These are phyloP conservation scores for Amanita rubescens DNA, from an alignment of 768 basidiomycete genomes.

Conservation along the genomic window DNA sequence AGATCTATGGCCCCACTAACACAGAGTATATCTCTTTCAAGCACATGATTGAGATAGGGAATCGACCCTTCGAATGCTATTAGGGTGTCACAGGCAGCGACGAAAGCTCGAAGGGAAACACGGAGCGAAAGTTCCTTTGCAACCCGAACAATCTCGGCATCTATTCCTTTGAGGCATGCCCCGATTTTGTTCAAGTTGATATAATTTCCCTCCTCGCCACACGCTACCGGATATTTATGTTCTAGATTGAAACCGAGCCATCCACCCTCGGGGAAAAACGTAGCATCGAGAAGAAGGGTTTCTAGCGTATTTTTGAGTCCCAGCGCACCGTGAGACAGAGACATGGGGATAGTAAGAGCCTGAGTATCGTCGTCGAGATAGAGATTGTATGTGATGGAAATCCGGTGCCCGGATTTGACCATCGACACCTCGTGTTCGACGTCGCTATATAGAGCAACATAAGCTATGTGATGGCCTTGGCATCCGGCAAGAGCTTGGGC, in stretches of 20 bases:
- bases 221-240: constrained; percentile 29
- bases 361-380: constrained; percentile 10
- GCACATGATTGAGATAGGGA: neutral
- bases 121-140: neutral
- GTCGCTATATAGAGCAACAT: constrained; percentile 30
- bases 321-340: neutral
- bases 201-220: too few species aligned
- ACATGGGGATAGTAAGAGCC: neutral
- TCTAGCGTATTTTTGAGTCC: constrained; percentile 15
- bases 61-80: neutral
- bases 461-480: constrained; percentile 20
- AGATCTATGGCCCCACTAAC: too few species aligned
- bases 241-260: constrained; percentile 18
- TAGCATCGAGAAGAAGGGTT: constrained; percentile 18
- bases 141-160: neutral
- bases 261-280: constrained; percentile 25
- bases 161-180: neutral
- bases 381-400: constrained; percentile 37
- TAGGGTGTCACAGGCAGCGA: neutral
- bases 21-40: too few species aligned
- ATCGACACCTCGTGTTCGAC: constrained; percentile 34
- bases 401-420: constrained; percentile 25
- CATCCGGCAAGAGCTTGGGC: constrained; percentile 11
- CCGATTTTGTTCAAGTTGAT: neutral
- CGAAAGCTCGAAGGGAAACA: neutral